These are phyloP conservation scores for Wickerhamiella kazuoi DNA, from an alignment of 805 yeast genomes.

Conservation along the genomic window DNA sequence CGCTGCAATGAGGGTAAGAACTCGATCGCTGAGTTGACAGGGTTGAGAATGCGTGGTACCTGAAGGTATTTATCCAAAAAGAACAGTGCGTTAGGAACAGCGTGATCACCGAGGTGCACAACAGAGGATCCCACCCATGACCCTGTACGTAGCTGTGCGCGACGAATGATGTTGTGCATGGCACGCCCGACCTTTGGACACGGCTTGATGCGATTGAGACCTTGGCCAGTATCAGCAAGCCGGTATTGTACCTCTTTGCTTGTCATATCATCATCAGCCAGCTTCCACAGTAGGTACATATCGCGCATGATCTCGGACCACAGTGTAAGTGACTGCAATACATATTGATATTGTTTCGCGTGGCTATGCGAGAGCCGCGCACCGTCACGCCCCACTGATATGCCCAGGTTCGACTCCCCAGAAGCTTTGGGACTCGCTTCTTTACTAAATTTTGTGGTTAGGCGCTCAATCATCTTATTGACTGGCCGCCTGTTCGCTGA, in stretches of 20 bases:
- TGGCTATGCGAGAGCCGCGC: constrained; percentile 61
- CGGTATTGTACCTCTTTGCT: constrained; percentile 32
- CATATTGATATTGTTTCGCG: constrained; percentile 54
- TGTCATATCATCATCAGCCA: constrained; percentile 57
- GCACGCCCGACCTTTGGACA: constrained; percentile 53
- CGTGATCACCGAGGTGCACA: constrained; percentile 66
- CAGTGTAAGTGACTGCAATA: constrained; percentile 50
- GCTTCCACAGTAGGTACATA: constrained; percentile 59
- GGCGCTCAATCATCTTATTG: constrained; percentile 37
- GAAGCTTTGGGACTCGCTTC: constrained; percentile 19
- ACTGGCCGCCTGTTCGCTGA: constrained; percentile 55
- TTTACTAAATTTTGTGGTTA: constrained; percentile 31
- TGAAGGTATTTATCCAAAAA: constrained; percentile 67
- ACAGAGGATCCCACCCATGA: constrained; percentile 70
- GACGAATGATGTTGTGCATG: constrained; percentile 51
- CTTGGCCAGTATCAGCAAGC: constrained; percentile 62
- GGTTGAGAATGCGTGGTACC: constrained; percentile 60
- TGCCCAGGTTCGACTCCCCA: constrained; percentile 35
- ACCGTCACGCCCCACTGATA: constrained; percentile 47
- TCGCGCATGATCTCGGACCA: constrained; percentile 70
- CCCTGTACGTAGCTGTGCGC: constrained; percentile 44
- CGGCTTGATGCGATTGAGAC: constrained; percentile 55
- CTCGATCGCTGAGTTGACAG: constrained; percentile 42
- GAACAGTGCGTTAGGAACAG: constrained; percentile 68
- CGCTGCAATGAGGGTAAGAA: constrained; percentile 36